Evolutionary conservation across 1,284 basidiomycete genomes (phyloP).

Genomic region (Rhodotorula sp.): DNA sequence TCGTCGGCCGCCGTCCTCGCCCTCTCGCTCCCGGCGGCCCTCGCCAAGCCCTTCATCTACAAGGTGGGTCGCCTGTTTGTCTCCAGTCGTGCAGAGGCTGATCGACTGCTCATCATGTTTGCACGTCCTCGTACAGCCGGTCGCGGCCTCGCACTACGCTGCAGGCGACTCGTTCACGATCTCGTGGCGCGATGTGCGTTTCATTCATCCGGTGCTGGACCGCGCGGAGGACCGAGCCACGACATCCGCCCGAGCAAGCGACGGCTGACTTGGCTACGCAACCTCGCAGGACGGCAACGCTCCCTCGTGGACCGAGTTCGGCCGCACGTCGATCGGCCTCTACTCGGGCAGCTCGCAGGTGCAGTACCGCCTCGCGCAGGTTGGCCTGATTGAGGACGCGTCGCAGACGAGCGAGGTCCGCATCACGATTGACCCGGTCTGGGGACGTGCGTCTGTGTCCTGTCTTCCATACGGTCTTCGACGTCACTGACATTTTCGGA

Average conservation of each 20-base stretch:
- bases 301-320: slow-evolving; percentile 60
- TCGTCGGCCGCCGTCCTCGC: background rate
- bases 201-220: background rate
- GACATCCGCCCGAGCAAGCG: slow-evolving; percentile 45
- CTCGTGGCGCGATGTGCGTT: slow-evolving; percentile 58
- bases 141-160: slow-evolving; percentile 58
- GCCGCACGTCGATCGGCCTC: slow-evolving; percentile 64
- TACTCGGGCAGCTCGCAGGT: slow-evolving; percentile 57
- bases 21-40: slow-evolving; percentile 10
- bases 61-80: slow-evolving; percentile 8
- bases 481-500: background rate
- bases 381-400: slow-evolving; percentile 64
- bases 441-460: slow-evolving; percentile 58
- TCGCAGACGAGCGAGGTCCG: slow-evolving; percentile 57
- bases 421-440: slow-evolving; percentile 63
- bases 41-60: slow-evolving; percentile 54
- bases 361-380: slow-evolving; percentile 67
- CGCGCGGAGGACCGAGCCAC: too few species aligned
- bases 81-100: too few species aligned
- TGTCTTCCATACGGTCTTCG: background rate
- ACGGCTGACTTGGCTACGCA: slow-evolving; percentile 51
- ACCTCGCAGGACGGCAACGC: slow-evolving; percentile 52
- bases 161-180: slow-evolving; percentile 65
- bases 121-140: slow-evolving; percentile 57
- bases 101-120: too few species aligned